Evolutionary conservation across 1,139 yeast genomes (phyloP), one percentile per base, ranked within the genome.

Genomic region (Pichia sp.): DNA sequence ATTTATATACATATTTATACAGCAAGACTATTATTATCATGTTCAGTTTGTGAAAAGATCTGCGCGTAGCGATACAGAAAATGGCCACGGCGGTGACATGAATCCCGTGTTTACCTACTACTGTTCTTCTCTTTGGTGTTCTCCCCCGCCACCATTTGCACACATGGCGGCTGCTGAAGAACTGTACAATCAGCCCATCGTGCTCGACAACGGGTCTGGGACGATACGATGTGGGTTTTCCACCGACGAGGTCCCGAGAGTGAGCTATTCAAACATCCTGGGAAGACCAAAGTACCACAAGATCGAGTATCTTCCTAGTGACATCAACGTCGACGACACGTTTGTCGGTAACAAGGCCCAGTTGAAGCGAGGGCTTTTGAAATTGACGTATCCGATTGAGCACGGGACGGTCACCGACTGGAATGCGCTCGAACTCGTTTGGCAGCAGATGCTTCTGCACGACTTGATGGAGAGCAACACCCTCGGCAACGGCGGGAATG

Each of bases 131-230:
- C 28, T n/a, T n/a, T n/a, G n/a, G n/a, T n/a, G 28, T 25, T 9
- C 6, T 25, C 9, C 28, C 9, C 9, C 9, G 9, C 28, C 8
- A 25, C 28, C 6, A 25, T 25, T 25, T 6, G 28, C 28, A 25
- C 9, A 25, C 28, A 53, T 37, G 42, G 26, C 23, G 13, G 21
- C 23, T 3, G 34, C 40, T 16, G 62, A 56, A 3, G 47, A 52
- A n/a, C 47, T 62, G 12, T 63, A 55, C 42, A 91, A 90, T 68
- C 97, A 91, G 69, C 96, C 97, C 2, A 81, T 91, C 46, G 96
- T 91, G 39, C 75, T 91, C 36, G 98, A 91, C 68, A 89, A 88
- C 72, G 98, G 98, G n/a, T 85, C 96, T 4, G 96, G 96, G 1
- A 78, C 79, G 47, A 74, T 90, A 52, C 87, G 89, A 65, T 90